A percentile compares a stretch with the other conserved stretches of the same genome.
phyloP scores from a whole-genome alignment of 2,329 filamentous ascomycete species.

The Fusarium penzigii region DNA sequence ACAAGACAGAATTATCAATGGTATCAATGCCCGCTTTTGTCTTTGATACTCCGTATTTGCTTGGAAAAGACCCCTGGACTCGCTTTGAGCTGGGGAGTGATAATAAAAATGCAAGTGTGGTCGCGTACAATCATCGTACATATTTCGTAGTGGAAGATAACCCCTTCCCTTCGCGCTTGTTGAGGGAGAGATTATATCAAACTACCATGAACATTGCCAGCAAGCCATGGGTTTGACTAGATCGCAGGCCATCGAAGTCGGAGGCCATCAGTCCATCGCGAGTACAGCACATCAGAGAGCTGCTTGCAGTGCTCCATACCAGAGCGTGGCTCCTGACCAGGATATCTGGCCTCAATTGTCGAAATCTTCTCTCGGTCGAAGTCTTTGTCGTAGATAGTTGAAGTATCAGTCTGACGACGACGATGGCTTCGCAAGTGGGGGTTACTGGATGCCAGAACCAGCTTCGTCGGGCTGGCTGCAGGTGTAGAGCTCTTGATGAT shows the following conservation, averaged over 20 bases:
- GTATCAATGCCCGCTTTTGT: neutral
- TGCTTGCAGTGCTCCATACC: slow-evolving; percentile 94
- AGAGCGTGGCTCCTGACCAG: slow-evolving; percentile 54
- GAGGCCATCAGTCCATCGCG: slow-evolving; percentile 84
- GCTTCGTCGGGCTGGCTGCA: slow-evolving; percentile 57
- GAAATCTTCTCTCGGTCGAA: slow-evolving; percentile 47
- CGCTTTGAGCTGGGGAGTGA: neutral
- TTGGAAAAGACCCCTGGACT: neutral
- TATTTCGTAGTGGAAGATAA: neutral
- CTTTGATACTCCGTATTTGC: neutral
- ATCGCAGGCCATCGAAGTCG: slow-evolving; percentile 65
- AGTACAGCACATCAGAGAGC: slow-evolving; percentile 86
- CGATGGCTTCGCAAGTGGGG: slow-evolving; percentile 81
- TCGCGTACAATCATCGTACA: slow-evolving; percentile 4
- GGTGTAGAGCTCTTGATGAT: slow-evolving; percentile 55
- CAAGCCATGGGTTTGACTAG: slow-evolving; percentile 10
- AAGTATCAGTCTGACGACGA: slow-evolving; percentile 57
- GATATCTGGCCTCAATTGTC: slow-evolving; percentile 53
- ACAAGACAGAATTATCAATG: neutral
- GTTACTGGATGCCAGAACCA: slow-evolving; percentile 79
- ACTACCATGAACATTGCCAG: too few species aligned
- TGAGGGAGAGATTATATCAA: neutral
- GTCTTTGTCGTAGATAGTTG: slow-evolving; percentile 45
- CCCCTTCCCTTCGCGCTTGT: neutral
- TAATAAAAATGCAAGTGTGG: neutral